phyloP scores from a whole-genome alignment of 176 grass and related monocot species.

The Thalia dealbata region DNA sequence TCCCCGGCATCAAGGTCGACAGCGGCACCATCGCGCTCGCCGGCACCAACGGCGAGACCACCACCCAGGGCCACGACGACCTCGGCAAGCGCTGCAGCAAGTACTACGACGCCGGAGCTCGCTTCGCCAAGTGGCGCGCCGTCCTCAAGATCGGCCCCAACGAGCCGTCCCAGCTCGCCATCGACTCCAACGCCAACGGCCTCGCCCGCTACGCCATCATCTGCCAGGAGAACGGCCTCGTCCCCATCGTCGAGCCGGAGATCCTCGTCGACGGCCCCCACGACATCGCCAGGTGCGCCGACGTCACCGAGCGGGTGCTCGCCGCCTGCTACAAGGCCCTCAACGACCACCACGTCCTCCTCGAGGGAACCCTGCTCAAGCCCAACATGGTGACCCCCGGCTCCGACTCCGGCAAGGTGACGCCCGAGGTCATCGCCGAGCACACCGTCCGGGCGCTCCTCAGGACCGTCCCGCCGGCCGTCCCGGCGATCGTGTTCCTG shows the following conservation, averaged over 20 bases:
- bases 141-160: conserved; percentile 16
- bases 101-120: conserved; percentile 12
- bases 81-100: conserved; percentile 18
- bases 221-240: conserved; percentile 22
- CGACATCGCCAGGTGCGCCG: conserved; percentile 2
- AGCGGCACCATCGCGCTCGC: conserved; percentile 15
- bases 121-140: conserved; percentile 20
- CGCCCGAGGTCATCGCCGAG: conserved; percentile 5
- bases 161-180: conserved; percentile 10
- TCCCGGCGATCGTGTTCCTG: conserved; percentile 12
- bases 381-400: conserved; percentile 21
- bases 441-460: conserved; percentile 8
- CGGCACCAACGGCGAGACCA: conserved; percentile 15
- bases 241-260: conserved; percentile 18
- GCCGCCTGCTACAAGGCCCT: conserved; percentile 20
- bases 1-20: conserved; percentile 23
- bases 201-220: conserved; percentile 19
- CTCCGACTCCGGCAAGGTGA: neutral
- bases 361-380: conserved; percentile 13
- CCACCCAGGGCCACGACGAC: conserved; percentile 20
- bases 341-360: conserved; percentile 13
- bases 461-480: conserved; percentile 16
- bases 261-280: conserved; percentile 14
- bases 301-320: conserved; percentile 11
- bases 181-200: conserved; percentile 5